A percentile compares a stretch with the other conserved stretches of the same genome.
phyloP scores from a whole-genome alignment of 768 basidiomycete species.

The Gelatoporia subvermispora region DNA sequence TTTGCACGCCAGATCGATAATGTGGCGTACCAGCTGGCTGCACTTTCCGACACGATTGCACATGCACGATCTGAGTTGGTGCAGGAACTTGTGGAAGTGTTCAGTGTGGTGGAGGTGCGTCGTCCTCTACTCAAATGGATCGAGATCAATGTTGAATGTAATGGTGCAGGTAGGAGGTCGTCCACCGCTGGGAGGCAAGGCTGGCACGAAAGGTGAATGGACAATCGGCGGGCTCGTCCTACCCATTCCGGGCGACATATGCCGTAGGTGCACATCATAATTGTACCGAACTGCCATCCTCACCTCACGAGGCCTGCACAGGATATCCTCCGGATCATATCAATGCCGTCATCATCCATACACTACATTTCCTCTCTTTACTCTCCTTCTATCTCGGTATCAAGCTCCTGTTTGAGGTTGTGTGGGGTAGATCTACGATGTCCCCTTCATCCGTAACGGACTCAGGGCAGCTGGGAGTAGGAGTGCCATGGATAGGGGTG shows the following conservation, averaged over 20 bases:
- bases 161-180: slow-evolving; percentile 55
- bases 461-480: slow-evolving; percentile 59
- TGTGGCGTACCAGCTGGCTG: slow-evolving; percentile 43
- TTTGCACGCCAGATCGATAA: slow-evolving; percentile 27
- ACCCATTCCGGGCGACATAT: slow-evolving; percentile 80
- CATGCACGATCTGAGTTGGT: slow-evolving; percentile 70
- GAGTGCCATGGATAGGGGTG: slow-evolving; percentile 74
- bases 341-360: slow-evolving; percentile 81
- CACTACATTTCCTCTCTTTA: slow-evolving; percentile 73
- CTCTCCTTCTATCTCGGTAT: slow-evolving; percentile 81
- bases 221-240: slow-evolving; percentile 76
- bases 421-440: slow-evolving; percentile 50
- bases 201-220: slow-evolving; percentile 79
- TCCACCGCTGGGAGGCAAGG: slow-evolving; percentile 68
- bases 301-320: slow-evolving; percentile 25
- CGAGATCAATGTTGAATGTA: not conserved
- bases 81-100: slow-evolving; percentile 80
- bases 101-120: slow-evolving; percentile 63
- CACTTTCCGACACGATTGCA: slow-evolving; percentile 51
- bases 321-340: slow-evolving; percentile 84
- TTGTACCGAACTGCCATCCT: not conserved
- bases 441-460: slow-evolving; percentile 12
- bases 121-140: not conserved
- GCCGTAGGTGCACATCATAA: slow-evolving; percentile 41
- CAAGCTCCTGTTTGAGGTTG: slow-evolving; percentile 75